Conservation (phyloP, 768 basidiomycete species). For the Russula dissimulans region DNA sequence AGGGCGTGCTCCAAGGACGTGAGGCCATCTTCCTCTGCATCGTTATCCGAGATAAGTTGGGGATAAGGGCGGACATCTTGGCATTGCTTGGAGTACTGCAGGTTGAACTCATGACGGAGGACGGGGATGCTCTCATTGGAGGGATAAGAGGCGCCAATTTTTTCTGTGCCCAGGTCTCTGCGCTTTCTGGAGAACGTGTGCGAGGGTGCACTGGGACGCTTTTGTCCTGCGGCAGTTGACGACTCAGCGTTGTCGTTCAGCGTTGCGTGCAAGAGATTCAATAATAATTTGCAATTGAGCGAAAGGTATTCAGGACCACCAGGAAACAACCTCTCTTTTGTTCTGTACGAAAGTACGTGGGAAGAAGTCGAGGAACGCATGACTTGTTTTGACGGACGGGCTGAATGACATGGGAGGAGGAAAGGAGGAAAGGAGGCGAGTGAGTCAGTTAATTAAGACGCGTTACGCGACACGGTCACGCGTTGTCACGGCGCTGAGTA, state of each 20-base stretch:
- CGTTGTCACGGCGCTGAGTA: not conserved
- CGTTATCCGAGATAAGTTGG: constrained; percentile 11
- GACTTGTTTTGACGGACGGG: not conserved
- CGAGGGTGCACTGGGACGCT: not conserved
- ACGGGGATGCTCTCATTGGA: constrained; percentile 6
- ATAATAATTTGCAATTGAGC: constrained; percentile 4
- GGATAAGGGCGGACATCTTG: not conserved
- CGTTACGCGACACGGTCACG: constrained; percentile 3
- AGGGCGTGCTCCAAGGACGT: constrained; percentile 4
- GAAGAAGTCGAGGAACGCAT: constrained; percentile 14
- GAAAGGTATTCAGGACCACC: constrained; percentile 1
- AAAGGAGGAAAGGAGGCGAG: too few species aligned
- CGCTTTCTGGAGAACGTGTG: constrained; percentile 2
- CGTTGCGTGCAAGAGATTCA: constrained; percentile 1
- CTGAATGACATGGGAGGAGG: not conserved
- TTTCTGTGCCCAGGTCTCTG: not conserved
- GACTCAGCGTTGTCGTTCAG: not conserved
- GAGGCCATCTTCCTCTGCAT: constrained; percentile 6
- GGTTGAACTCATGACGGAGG: constrained; percentile 13
- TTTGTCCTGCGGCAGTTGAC: constrained; percentile 1
- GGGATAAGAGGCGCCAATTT: not conserved
- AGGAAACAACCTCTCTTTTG: not conserved
- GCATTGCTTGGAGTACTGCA: constrained; percentile 5
- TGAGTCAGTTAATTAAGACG: not conserved
- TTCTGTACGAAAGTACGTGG: constrained; percentile 9